phyloP scores from a whole-genome alignment of 2,329 filamentous ascomycete species.

The Penicillium brasilianum region DNA sequence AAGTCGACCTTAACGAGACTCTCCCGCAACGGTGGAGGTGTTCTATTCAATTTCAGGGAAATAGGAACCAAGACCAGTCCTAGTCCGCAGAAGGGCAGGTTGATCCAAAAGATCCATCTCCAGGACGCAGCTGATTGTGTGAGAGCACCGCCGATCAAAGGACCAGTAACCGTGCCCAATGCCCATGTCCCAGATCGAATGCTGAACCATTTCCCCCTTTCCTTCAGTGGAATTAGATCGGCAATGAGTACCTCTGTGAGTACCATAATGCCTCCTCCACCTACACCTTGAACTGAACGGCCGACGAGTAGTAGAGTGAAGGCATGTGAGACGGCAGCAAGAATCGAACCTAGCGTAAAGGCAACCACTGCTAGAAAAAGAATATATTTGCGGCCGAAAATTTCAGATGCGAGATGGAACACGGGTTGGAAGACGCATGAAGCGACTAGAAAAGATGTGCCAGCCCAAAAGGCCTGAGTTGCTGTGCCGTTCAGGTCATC shows the following conservation, averaged over 20 bases:
- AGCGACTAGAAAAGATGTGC: conserved; percentile 20
- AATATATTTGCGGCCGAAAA: conserved; percentile 20
- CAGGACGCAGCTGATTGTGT: conserved; percentile 28
- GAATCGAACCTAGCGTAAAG: conserved; percentile 19
- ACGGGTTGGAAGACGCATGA: conserved; percentile 21
- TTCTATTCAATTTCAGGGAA: conserved; percentile 25
- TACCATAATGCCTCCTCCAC: conserved; percentile 50
- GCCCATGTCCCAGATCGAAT: conserved; percentile 28
- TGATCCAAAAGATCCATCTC: conserved; percentile 42
- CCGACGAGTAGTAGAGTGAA: conserved; percentile 58
- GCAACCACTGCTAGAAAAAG: conserved; percentile 10
- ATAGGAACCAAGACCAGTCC: conserved; percentile 31
- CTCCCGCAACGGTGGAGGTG: conserved; percentile 7
- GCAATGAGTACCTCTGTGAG: conserved; percentile 53
- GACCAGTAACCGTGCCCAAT: conserved; percentile 54
- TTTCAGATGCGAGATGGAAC: conserved; percentile 18
- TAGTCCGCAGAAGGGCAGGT: conserved; percentile 33
- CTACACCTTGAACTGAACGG: conserved; percentile 61
- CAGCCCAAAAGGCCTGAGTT: conserved; percentile 23
- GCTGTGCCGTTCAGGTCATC: conserved; percentile 15
- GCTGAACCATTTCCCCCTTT: conserved; percentile 37
- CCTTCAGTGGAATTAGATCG: conserved; percentile 52
- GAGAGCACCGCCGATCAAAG: conserved; percentile 45
- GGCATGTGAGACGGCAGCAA: conserved; percentile 11
- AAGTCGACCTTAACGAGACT: conserved; percentile 21